These are phyloP conservation scores for Pyrus bretschneideri DNA, from an alignment of 306 rosid genomes.

Conservation along the genomic window DNA sequence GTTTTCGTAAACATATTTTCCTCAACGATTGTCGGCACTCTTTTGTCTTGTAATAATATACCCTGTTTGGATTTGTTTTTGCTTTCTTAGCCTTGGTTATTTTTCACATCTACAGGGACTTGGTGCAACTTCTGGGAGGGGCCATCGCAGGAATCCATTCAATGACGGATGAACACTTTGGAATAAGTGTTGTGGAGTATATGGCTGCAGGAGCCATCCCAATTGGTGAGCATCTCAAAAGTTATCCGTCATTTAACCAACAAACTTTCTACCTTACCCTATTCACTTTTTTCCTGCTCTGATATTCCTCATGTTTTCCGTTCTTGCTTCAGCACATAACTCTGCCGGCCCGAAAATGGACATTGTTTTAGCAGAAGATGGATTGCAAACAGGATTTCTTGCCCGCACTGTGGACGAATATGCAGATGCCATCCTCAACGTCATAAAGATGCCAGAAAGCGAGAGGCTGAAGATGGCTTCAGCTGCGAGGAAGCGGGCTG, in stretches of 20 bases:
- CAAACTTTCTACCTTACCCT: not conserved
- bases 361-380: conserved; percentile 77
- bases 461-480: conserved; percentile 72
- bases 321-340: conserved; percentile 61
- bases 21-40: not conserved
- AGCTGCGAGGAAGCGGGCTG: conserved; percentile 78
- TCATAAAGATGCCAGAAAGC: conserved; percentile 51
- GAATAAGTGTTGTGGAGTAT: conserved; percentile 89
- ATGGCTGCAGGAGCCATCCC: conserved; percentile 99
- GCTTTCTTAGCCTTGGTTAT: conserved; percentile 1
- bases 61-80: not conserved
- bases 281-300: not conserved
- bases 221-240: conserved; percentile 53
- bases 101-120: conserved; percentile 52
- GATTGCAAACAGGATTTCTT: conserved; percentile 78
- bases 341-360: conserved; percentile 99
- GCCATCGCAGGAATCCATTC: conserved; percentile 92
- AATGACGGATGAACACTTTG: conserved; percentile 96
- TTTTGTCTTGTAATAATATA: conserved; percentile 2
- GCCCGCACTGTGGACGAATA: conserved; percentile 66
- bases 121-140: conserved; percentile 60
- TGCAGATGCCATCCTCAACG: conserved; percentile 62
- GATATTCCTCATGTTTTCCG: conserved; percentile 13
- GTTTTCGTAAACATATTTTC: not conserved
- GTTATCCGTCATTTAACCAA: not conserved